Evolutionary conservation across 192 early-diverging fungal species (phyloP).

Genomic region (Coemansia sp.): DNA sequence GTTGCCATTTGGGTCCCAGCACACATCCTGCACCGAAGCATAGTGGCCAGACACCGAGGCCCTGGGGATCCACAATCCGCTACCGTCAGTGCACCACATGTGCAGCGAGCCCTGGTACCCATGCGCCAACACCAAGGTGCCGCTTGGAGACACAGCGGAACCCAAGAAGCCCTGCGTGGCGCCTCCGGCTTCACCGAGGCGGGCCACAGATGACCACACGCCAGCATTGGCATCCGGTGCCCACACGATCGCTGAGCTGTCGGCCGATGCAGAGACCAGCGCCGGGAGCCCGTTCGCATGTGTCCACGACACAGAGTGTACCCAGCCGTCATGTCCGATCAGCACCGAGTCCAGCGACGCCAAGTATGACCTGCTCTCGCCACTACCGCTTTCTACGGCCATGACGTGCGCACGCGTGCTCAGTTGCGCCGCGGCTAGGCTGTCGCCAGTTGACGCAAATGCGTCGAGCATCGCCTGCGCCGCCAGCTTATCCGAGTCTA

Average conservation of each 20-base stretch:
- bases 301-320: constrained; percentile 77
- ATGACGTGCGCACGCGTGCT: constrained; percentile 75
- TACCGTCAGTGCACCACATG: constrained; percentile 58
- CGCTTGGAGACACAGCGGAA: constrained; percentile 65
- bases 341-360: constrained; percentile 87
- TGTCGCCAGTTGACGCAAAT: neutral
- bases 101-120: constrained; percentile 84
- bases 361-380: constrained; percentile 13
- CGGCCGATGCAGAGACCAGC: constrained; percentile 83
- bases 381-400: neutral
- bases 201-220: constrained; percentile 79
- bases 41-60: constrained; percentile 81
- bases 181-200: constrained; percentile 88
- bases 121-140: constrained; percentile 66
- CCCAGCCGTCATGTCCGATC: constrained; percentile 97
- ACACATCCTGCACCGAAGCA: constrained; percentile 69
- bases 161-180: constrained; percentile 79
- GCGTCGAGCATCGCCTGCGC: constrained; percentile 26
- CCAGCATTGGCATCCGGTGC: constrained; percentile 69
- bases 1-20: constrained; percentile 75
- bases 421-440: constrained; percentile 52
- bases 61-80: constrained; percentile 62
- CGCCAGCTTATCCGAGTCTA: constrained; percentile 1
- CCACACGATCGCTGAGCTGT: constrained; percentile 93
- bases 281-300: constrained; percentile 46